Conservation (phyloP, 495 filamentous ascomycete species). For the Barbatosphaeria neglecta region DNA sequence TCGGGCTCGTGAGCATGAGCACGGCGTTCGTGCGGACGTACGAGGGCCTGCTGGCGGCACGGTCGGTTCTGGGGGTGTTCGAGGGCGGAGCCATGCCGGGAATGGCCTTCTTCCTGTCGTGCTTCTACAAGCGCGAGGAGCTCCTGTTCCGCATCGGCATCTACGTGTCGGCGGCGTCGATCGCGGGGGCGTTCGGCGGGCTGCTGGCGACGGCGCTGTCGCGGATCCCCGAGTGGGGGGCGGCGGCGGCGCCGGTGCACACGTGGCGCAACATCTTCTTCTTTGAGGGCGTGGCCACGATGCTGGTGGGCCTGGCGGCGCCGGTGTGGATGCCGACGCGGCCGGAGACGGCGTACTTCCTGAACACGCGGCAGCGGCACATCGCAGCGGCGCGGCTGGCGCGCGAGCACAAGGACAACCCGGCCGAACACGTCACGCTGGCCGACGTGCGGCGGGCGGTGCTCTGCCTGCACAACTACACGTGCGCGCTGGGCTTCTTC, state of each 20-base stretch:
- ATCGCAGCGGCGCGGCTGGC: constrained; percentile 29
- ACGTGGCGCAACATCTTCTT: constrained; percentile 59
- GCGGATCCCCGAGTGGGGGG: constrained; percentile 35
- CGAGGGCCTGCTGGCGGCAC: constrained; percentile 26
- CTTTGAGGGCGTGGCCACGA: constrained; percentile 49
- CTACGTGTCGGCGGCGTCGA: constrained; percentile 43
- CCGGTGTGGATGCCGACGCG: constrained; percentile 45
- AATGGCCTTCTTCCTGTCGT: constrained; percentile 43
- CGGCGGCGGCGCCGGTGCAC: constrained; percentile 29
- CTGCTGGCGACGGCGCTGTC: constrained; percentile 42
- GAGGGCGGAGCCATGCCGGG: constrained; percentile 45
- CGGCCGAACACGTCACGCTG: constrained; percentile 24
- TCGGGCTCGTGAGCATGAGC: constrained; percentile 31
- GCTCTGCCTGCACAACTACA: constrained; percentile 33
- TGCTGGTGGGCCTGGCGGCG: constrained; percentile 34
- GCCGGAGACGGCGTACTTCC: constrained; percentile 36
- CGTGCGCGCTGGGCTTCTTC: constrained; percentile 35
- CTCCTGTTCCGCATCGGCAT: constrained; percentile 45
- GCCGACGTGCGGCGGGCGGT: constrained; percentile 26
- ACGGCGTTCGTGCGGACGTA: constrained; percentile 34
- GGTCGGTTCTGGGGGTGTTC: constrained; percentile 39
- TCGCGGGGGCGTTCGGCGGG: constrained; percentile 46
- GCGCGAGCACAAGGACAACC: constrained; percentile 22
- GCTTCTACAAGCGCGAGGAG: constrained; percentile 47
- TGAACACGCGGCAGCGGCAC: constrained; percentile 37